These are phyloP conservation scores for Cryphonectria parasitica DNA, from an alignment of 2,329 filamentous ascomycete genomes.

Conservation along the genomic window DNA sequence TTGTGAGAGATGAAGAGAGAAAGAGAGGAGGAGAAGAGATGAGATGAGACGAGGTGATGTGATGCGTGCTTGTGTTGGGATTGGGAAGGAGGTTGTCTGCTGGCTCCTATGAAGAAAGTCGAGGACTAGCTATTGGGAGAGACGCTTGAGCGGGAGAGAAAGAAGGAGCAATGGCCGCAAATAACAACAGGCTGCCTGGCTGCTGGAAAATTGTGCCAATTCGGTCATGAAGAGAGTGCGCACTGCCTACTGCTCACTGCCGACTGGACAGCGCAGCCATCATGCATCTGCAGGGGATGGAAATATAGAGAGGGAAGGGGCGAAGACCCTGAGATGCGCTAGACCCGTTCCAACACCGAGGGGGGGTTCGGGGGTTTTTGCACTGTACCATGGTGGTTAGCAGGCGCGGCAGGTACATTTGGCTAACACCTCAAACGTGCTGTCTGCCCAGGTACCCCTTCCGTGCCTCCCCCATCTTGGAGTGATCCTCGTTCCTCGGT, in stretches of 20 bases:
- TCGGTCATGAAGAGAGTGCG: background rate
- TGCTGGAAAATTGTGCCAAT: background rate
- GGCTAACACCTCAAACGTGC: background rate
- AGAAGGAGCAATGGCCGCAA: background rate
- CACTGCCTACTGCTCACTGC: background rate
- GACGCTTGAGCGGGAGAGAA: background rate
- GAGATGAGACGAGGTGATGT: background rate
- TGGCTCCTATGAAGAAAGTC: background rate
- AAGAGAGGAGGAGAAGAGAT: background rate
- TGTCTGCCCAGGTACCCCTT: background rate
- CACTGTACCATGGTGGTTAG: background rate
- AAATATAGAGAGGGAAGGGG: background rate
- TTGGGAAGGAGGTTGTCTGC: background rate
- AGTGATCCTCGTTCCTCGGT: conserved; percentile 9
- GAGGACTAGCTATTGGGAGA: too few species aligned
- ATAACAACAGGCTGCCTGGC: background rate
- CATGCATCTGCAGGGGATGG: background rate
- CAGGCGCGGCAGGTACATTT: background rate
- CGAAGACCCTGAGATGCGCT: background rate
- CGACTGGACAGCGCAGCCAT: background rate
- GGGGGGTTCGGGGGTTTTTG: background rate
- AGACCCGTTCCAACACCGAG: conserved; percentile 10
- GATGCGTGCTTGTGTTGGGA: background rate
- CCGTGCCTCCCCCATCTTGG: background rate
- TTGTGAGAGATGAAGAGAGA: background rate